Base-by-base conservation (phyloP, 208 protist species). In the Vickermania spadyakhi region DNA sequence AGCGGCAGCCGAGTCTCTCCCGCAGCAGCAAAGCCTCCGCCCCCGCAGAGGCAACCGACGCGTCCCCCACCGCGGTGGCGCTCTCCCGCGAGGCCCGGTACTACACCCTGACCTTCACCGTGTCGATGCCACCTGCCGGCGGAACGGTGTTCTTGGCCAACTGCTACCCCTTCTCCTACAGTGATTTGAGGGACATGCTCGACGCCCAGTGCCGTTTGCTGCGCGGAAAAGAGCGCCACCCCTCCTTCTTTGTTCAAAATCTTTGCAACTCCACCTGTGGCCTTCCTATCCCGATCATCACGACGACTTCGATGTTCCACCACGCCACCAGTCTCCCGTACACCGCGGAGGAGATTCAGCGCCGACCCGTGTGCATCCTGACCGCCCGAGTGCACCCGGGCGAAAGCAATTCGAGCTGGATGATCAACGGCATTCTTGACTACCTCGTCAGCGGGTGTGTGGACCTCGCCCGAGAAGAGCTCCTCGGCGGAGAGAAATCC, bases 161-260 rank as follows among this genome's bases (percentile, higher is more conserved):
- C 75, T 98, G 82, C 58, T 98, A 96, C 56, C 97, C 97, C 0
- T 99, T 97, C 75, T 97, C 94, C 0, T 99, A 98, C 84, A 90
- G 86, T 7, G 81, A 96, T 55, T 64, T 98, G 45, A 66, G 68
- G 2, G 21, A 56, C 14, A 77, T 87, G 45, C 42, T 96, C 21
- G 22, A 36, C n/a, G 68, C 78, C 53, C 52, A 89, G n/a, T 65
- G 64, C n/a, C 2, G 41, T n/a, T 66, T 58, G 62, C 57, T 71
- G 36, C 3, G 0, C 23, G 59, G 27, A 0, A 65, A 5, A 29
- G 31, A 11, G n/a, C 28, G 13, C n/a, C 52, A 22, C 18, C 14
- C 14, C 11, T 21, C 14, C 56, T 58, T 69, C 61, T 23, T 71
- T 13, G 66, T 76, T 29, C 84, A 93, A 70, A 53, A 66, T 5